A percentile compares a stretch with the other conserved stretches of the same genome.
Evolutionary conservation across 2,329 filamentous ascomycete species (phyloP).

Genomic region (Alternaria longipes): DNA sequence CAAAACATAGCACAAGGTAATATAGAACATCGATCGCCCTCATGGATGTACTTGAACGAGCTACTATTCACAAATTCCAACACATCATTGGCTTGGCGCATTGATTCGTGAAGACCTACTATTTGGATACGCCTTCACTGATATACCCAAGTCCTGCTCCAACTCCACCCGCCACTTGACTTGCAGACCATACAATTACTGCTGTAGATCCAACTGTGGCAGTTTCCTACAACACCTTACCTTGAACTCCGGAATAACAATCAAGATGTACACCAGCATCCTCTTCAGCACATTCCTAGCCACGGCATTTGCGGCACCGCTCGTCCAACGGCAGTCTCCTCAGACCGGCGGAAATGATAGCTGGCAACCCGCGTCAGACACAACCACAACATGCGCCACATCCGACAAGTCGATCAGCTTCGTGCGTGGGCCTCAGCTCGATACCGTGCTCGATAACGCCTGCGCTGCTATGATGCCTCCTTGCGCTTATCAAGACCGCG

Average conservation of each 20-base stretch:
- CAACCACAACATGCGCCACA: constrained; percentile 25
- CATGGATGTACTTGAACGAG: background rate
- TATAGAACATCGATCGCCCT: constrained; percentile 5
- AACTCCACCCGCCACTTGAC: background rate
- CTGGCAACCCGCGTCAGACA: constrained; percentile 30
- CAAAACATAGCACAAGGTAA: constrained; percentile 1
- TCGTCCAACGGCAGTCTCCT: constrained; percentile 11
- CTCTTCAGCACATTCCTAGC: constrained; percentile 27
- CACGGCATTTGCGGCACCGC: constrained; percentile 24
- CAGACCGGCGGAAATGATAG: constrained; percentile 3
- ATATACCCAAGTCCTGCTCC: background rate
- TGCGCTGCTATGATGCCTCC: constrained; percentile 41
- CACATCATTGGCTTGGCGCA: background rate
- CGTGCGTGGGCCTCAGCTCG: constrained; percentile 29
- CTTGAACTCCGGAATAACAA: background rate
- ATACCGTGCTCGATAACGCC: constrained; percentile 34
- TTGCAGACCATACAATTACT: background rate
- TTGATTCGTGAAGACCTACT: background rate
- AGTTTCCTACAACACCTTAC: background rate
- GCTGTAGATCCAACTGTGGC: background rate
- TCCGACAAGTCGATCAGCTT: constrained; percentile 34
- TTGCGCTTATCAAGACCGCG: constrained; percentile 35
- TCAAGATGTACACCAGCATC: constrained; percentile 27
- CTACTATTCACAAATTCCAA: background rate
- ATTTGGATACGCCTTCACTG: background rate